These are phyloP conservation scores for Leonotis leonurus DNA, from an alignment of 257 asterid genomes.

Conservation along the genomic window DNA sequence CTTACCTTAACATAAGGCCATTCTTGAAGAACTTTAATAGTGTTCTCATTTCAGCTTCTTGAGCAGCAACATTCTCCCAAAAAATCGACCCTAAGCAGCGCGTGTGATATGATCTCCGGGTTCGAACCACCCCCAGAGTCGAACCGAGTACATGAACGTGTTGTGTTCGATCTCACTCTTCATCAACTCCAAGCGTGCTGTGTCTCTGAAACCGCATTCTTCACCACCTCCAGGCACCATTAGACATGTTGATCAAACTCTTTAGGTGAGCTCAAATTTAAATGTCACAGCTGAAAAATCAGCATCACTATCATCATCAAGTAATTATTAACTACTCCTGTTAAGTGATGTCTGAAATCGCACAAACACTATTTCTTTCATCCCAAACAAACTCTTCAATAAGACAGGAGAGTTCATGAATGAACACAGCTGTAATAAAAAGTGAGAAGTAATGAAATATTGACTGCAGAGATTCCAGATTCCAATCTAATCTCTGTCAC, in stretches of 20 bases:
- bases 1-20: constrained; percentile 71
- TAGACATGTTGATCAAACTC: no score
- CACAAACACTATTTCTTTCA: no score
- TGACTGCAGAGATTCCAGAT: background rate
- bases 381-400: background rate
- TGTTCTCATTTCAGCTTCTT: constrained; percentile 80
- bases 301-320: no score
- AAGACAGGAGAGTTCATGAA: no score
- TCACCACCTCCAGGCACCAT: constrained; percentile 19
- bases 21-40: constrained; percentile 62
- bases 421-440: background rate
- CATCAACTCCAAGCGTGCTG: constrained; percentile 65
- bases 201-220: constrained; percentile 67
- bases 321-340: no score
- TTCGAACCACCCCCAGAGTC: constrained; percentile 97
- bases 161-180: constrained; percentile 37
- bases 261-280: no score
- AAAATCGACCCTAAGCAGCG: constrained; percentile 75
- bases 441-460: background rate
- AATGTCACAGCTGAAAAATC: no score
- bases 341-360: no score
- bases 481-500: background rate
- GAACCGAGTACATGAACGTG: constrained; percentile 56
- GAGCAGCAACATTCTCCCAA: constrained; percentile 66
- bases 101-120: constrained; percentile 65